A percentile compares a stretch with the other conserved stretches of the same genome.
Evolutionary conservation across 805 yeast species (phyloP).

Genomic region (Zygosaccharomyces lentus): DNA sequence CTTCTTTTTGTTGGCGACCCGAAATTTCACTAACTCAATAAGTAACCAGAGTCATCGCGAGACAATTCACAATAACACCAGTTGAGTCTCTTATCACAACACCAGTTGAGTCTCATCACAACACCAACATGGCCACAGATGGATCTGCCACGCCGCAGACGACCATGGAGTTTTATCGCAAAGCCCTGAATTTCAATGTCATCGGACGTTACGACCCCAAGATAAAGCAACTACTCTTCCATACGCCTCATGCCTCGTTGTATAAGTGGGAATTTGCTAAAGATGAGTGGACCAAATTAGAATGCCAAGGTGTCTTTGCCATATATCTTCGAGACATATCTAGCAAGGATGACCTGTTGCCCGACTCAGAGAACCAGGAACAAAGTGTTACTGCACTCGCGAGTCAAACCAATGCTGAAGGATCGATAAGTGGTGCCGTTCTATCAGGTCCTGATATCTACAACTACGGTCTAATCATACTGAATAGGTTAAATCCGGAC

Average conservation of each 20-base stretch:
- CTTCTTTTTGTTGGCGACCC: not conserved
- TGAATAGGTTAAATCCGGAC: constrained; percentile 63
- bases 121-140: constrained; percentile 11
- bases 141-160: constrained; percentile 13
- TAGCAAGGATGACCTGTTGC: constrained; percentile 23
- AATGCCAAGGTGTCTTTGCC: constrained; percentile 66
- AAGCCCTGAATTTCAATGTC: constrained; percentile 69
- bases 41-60: not conserved
- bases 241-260: constrained; percentile 68
- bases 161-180: constrained; percentile 58
- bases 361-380: constrained; percentile 13
- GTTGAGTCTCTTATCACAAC: not conserved
- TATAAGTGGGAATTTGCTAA: constrained; percentile 54
- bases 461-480: constrained; percentile 63
- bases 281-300: constrained; percentile 68
- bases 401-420: constrained; percentile 12
- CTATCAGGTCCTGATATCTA: constrained; percentile 40
- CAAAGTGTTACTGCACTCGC: constrained; percentile 11
- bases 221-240: constrained; percentile 60
- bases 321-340: constrained; percentile 52
- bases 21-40: not conserved
- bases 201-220: constrained; percentile 72
- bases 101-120: not conserved
- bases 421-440: constrained; percentile 15
- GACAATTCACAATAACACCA: not conserved